Conservation (phyloP, 441 rosid genomes). For the Pelargonium cotyledonis region DNA sequence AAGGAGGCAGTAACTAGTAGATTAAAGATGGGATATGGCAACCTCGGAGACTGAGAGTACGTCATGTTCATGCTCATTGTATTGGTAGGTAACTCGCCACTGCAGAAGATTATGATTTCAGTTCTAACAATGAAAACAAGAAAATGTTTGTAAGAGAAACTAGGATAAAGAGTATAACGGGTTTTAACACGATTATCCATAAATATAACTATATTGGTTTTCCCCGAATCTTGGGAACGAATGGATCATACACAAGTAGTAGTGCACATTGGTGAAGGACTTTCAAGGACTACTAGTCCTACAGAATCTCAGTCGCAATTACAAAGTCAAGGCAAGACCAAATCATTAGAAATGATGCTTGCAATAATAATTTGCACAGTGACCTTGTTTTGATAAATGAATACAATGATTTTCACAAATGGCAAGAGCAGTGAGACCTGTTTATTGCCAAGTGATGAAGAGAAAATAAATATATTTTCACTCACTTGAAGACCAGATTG, state of each 20-base stretch:
- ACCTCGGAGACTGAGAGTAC: constrained; percentile 34
- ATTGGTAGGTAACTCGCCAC: constrained; percentile 28
- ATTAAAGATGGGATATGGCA: constrained; percentile 24
- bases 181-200: too few species aligned
- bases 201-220: too few species aligned
- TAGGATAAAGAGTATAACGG: too few species aligned
- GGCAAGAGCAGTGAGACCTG: constrained; percentile 13
- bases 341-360: too few species aligned
- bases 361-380: neutral
- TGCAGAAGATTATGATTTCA: constrained; percentile 27
- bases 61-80: constrained; percentile 13
- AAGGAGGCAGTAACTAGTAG: constrained; percentile 28
- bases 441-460: constrained; percentile 13
- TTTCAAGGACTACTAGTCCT: too few species aligned
- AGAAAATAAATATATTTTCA: constrained; percentile 23
- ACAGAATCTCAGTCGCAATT: too few species aligned
- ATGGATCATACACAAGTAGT: too few species aligned
- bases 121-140: constrained; percentile 18
- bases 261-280: too few species aligned
- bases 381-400: constrained; percentile 18
- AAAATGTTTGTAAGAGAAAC: constrained; percentile 1
- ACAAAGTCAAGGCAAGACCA: too few species aligned
- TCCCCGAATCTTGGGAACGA: too few species aligned
- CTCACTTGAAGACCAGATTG: constrained; percentile 35
- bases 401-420: constrained; percentile 23